Percentiles rank a stretch among this genome's conserved stretches.
Conservation (phyloP, 306 rosid species). For the Echinosophora koreensis region DNA sequence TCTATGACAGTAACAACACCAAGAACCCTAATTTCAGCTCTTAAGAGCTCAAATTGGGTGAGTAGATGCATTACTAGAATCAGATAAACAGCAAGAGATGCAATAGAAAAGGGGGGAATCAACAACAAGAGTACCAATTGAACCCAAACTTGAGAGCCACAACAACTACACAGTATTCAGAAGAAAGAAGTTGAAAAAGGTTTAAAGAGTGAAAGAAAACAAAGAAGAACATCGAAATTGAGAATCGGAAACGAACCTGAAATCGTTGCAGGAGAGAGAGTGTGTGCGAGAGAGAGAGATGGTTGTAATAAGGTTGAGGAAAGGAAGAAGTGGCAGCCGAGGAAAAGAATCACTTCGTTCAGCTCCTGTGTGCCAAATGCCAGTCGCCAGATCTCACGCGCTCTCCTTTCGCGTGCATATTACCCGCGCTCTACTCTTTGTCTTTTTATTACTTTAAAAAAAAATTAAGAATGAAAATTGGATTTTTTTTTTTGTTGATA, state of each 20-base stretch:
- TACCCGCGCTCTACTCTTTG: neutral
- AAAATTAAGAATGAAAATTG: too few species aligned
- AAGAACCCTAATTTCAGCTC: constrained; percentile 48
- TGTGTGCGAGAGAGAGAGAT: neutral
- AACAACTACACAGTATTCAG: neutral
- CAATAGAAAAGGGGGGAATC: neutral
- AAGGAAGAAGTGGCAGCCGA: constrained; percentile 49
- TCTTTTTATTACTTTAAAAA: too few species aligned
- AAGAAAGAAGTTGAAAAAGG: constrained; percentile 24
- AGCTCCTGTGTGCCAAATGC: constrained; percentile 25
- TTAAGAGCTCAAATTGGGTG: constrained; percentile 13
- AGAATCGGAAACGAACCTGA: constrained; percentile 56
- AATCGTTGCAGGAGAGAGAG: constrained; percentile 31
- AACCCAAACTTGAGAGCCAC: constrained; percentile 30
- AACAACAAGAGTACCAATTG: constrained; percentile 1
- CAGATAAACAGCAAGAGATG: neutral
- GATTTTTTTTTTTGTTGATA: too few species aligned
- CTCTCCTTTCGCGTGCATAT: neutral
- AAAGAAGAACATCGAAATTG: constrained; percentile 36
- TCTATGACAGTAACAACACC: constrained; percentile 21
- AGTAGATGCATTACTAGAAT: constrained; percentile 9
- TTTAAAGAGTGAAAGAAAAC: neutral
- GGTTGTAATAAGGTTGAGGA: constrained; percentile 28
- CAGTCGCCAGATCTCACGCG: constrained; percentile 42
- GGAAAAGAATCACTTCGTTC: constrained; percentile 50